These are phyloP conservation scores for Mariannaea elegans DNA, from an alignment of 2,329 filamentous ascomycete genomes.

Conservation along the genomic window DNA sequence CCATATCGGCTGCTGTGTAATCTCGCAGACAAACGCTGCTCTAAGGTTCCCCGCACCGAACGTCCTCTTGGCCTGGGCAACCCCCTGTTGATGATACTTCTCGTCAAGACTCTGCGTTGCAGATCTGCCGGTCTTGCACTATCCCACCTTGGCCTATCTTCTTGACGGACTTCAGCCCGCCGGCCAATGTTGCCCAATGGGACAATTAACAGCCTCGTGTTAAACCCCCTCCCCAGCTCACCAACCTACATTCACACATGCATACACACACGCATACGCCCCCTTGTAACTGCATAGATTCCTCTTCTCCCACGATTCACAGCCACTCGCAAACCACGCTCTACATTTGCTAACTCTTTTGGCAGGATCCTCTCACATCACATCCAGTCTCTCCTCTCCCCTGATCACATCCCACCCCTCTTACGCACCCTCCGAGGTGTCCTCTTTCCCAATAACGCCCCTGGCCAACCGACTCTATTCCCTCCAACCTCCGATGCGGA, in stretches of 20 bases:
- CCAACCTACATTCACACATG: constrained; percentile 12
- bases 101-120: constrained; percentile 21
- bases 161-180: constrained; percentile 9
- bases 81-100: constrained; percentile 23
- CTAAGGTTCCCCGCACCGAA: constrained; percentile 36
- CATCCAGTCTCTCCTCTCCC: constrained; percentile 67
- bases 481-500: constrained; percentile 69
- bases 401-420: constrained; percentile 70
- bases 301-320: constrained; percentile 30
- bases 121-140: constrained; percentile 28
- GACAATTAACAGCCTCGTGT: constrained; percentile 31
- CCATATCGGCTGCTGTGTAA: constrained; percentile 33
- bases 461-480: constrained; percentile 69
- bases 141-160: constrained; percentile 19
- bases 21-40: constrained; percentile 31
- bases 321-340: constrained; percentile 20
- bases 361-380: constrained; percentile 67
- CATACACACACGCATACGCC: neutral
- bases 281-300: constrained; percentile 26
- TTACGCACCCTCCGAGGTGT: constrained; percentile 77
- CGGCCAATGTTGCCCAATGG: constrained; percentile 29
- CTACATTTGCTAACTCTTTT: constrained; percentile 34
- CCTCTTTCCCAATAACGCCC: constrained; percentile 86
- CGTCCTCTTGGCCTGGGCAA: constrained; percentile 14
- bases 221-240: constrained; percentile 26